Base-by-base conservation (phyloP, 1,284 basidiomycete genomes). In the Coniferiporia sulphurascens region DNA sequence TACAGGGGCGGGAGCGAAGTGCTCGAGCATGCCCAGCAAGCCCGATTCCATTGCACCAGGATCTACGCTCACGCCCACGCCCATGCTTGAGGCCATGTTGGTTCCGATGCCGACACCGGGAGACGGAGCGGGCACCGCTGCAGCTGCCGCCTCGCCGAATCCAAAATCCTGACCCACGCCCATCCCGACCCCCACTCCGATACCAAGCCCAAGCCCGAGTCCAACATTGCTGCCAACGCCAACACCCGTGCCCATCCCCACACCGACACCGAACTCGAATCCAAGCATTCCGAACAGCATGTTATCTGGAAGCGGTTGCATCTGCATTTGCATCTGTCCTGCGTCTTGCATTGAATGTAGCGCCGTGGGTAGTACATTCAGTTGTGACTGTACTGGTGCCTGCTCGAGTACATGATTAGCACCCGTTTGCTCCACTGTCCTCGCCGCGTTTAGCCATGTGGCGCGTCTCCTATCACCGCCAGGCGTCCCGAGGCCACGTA, bases 221-320 rank as follows among this genome's bases (percentile, higher is more conserved):
- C 27, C 41, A 7, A n/a, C 41, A n/a, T n/a, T 13, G 7, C 3
- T n/a, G n/a, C 41, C 10, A 7, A 51, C 32, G 27, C 49, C 49
- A 17, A 55, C 46, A 8, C 54, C 55, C 1, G 48, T 32, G 17
- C 55, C 55, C 45, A 56, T 38, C n/a, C 45, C 36, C 55, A 49
- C 46, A n/a, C 55, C 55, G 19, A 56, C 46, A 22, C 55, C 55
- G 22, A 56, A n/a, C 15, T 49, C 45, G 32, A 56, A 56, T 9
- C 46, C 55, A 4, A 56, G 17, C 17, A 56, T 19, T n/a, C 55
- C 55, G 15, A 13, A 56, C 5, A 56, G 36, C 55, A 56, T 56
- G 48, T 56, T 56, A 22, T 49, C 55, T 13, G 51, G 35, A 19
- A 52, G n/a, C 15, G 32, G 32, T n/a, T 51, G 51, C 51, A 19